phyloP scores from a whole-genome alignment of 2,329 filamentous ascomycete genomes.

The Neofusicoccum sp. region DNA sequence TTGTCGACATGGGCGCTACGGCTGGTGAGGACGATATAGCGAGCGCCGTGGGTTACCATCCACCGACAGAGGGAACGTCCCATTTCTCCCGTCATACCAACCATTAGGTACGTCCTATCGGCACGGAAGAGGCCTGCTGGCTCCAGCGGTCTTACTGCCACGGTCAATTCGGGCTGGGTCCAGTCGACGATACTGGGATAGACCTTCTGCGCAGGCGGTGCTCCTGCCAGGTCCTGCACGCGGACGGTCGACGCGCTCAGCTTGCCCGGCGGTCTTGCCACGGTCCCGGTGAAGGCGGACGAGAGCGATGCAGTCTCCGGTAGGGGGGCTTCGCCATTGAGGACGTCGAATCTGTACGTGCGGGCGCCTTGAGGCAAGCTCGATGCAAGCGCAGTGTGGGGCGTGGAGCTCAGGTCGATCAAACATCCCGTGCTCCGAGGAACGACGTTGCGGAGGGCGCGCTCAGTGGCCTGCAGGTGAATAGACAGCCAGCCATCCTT shows the following conservation, averaged over 20 bases:
- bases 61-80: conserved; percentile 27
- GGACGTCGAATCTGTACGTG: background rate
- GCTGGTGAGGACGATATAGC: conserved; percentile 39
- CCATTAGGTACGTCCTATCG: conserved; percentile 28
- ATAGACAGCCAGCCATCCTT: background rate
- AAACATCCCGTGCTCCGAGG: background rate
- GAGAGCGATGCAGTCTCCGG: background rate
- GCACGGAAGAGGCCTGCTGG: conserved; percentile 3
- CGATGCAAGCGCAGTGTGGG: background rate
- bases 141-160: background rate
- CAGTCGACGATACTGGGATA: background rate
- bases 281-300: background rate
- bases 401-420: background rate
- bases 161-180: background rate
- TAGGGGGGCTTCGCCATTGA: background rate
- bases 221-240: background rate
- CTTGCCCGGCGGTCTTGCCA: background rate
- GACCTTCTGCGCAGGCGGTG: background rate
- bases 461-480: background rate
- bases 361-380: background rate
- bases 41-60: conserved; percentile 31
- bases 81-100: conserved; percentile 29
- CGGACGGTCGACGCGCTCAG: background rate
- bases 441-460: background rate
- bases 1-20: conserved; percentile 41